Evolutionary conservation across 1,139 yeast genomes (phyloP), one percentile per base, ranked within the genome.

Genomic region (Lodderomyces pseudojiufengensis): DNA sequence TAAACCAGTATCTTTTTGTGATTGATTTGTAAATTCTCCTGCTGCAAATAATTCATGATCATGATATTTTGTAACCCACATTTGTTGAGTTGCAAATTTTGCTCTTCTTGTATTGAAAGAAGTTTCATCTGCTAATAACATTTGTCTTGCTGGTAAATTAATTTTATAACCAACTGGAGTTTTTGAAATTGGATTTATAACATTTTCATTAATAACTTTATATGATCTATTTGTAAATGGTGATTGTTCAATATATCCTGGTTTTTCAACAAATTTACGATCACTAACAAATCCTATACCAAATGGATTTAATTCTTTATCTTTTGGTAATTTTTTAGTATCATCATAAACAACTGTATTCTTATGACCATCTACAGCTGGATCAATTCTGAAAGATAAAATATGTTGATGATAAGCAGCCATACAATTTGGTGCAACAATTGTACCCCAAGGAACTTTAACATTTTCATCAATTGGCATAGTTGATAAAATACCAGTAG

Each of bases 391-490:
- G 63, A 85, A 80, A 10, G 86, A 78, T 56, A 86, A 73, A 51
- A 86, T 72, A 63, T 86, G 95, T 70, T 86, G 95, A 61, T 86
- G 95, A 63, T 82, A 82, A 25, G 95, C 83, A 36, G 95, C 95
- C 75, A 84, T 73, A 40, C 82, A 92, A 54, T 85, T 80, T 46
- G 95, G 95, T 20, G 88, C 90, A 42, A 86, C 86, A 49, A 78
- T 73, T 24, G 92, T 85, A 54, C 95, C 94, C 82, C 86, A 85
- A 48, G 84, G 84, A 47, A 84, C 85, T 41, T 68, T 75, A 52
- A 76, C 78, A 54, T 78, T 81, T 48, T 75, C 80, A 48, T 86
- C 95, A 52, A 84, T 82, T 52, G 92, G 90, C 83, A 83, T 84
- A 41, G 88, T 81, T 24, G 85, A 79, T 51, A 81, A 66, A 49